A percentile compares a stretch with the other conserved stretches of the same genome.
Conservation (phyloP, 208 protist species). For the Tritrichomonas musculus region DNA sequence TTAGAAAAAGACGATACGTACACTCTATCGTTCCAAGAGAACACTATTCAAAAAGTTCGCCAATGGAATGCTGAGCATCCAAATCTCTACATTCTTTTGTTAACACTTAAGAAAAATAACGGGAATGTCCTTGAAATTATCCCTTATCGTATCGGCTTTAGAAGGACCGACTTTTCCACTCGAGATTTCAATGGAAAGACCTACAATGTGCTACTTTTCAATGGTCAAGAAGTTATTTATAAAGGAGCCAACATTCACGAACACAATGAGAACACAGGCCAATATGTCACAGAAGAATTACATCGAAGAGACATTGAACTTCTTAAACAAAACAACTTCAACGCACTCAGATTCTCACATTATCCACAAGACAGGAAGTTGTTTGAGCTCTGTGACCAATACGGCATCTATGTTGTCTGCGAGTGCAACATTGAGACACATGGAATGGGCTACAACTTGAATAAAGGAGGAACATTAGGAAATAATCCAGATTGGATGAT, state of each 20-base stretch:
- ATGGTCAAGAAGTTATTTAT: slow-evolving; percentile 36
- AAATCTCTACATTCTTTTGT: slow-evolving; percentile 42
- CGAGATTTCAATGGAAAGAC: neutral
- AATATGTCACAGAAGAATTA: slow-evolving; percentile 25
- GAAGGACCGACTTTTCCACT: neutral
- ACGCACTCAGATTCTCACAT: slow-evolving; percentile 53
- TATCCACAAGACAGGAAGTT: slow-evolving; percentile 48
- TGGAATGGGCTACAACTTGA: slow-evolving; percentile 38
- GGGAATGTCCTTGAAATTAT: slow-evolving; percentile 11
- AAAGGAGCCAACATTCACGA: slow-evolving; percentile 51
- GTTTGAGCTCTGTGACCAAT: slow-evolving; percentile 49
- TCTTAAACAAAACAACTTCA: slow-evolving; percentile 54
- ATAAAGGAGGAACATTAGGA: neutral
- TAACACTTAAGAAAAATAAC: neutral
- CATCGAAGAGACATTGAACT: slow-evolving; percentile 46
- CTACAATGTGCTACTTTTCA: neutral
- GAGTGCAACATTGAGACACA: slow-evolving; percentile 59
- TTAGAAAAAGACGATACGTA: too few relatives aligned
- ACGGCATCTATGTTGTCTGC: slow-evolving; percentile 53
- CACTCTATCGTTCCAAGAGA: neutral
- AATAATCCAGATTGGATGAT: slow-evolving; percentile 33
- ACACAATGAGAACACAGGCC: slow-evolving; percentile 36
- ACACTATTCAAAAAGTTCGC: neutral
- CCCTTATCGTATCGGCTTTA: slow-evolving; percentile 39
- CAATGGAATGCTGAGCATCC: slow-evolving; percentile 47